A percentile compares a stretch with the other conserved stretches of the same genome.
Evolutionary conservation across 257 asterid genomes (phyloP).

Genomic region (Gentiana macrophylla): DNA sequence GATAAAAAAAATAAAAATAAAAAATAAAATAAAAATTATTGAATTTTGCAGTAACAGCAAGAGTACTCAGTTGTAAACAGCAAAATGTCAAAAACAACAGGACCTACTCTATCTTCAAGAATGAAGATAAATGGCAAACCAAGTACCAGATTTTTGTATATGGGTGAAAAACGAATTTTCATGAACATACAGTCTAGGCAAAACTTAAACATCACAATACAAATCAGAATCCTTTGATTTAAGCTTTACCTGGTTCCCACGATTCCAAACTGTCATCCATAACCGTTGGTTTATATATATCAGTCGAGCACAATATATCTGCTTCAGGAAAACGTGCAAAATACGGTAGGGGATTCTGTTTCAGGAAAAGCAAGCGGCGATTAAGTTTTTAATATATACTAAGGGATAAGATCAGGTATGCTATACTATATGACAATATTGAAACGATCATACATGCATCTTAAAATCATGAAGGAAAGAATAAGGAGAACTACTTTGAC

Average conservation of each 20-base stretch:
- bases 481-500: background rate
- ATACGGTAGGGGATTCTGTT: slow-evolving; percentile 94
- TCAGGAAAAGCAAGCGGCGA: slow-evolving; percentile 11
- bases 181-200: too few species aligned
- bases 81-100: too few species aligned
- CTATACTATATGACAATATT: background rate
- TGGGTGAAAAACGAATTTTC: too few species aligned
- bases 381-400: background rate
- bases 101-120: too few species aligned
- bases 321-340: slow-evolving; percentile 97
- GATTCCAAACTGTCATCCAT: slow-evolving; percentile 83
- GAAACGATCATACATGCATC: background rate
- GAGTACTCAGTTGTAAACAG: too few species aligned
- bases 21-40: too few species aligned
- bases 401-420: background rate
- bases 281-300: slow-evolving; percentile 81
- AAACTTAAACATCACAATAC: background rate
- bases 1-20: too few species aligned
- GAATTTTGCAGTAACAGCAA: too few species aligned
- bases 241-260: slow-evolving; percentile 72
- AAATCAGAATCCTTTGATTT: slow-evolving; percentile 16
- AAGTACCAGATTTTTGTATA: too few species aligned
- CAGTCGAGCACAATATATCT: slow-evolving; percentile 89
- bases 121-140: too few species aligned
- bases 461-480: background rate